Conservation (phyloP, 1,284 basidiomycete genomes). For the Mycosarcoma maydis region DNA sequence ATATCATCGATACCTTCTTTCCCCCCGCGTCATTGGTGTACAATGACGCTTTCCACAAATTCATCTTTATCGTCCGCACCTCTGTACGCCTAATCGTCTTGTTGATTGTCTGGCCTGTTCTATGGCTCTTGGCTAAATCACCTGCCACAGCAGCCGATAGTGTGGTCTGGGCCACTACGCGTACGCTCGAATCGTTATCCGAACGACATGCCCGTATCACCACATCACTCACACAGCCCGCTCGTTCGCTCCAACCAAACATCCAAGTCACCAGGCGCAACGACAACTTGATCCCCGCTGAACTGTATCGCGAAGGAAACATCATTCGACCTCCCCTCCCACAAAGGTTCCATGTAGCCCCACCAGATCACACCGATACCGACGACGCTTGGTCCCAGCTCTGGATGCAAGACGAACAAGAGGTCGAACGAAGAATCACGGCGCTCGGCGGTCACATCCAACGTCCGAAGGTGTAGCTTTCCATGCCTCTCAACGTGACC, state of each 20-base stretch:
- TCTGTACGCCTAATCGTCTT: conserved; percentile 14
- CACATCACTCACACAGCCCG: background rate
- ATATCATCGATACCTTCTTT: conserved; percentile 43
- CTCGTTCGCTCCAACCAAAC: too few relatives aligned
- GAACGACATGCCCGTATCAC: conserved; percentile 11
- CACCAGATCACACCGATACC: background rate
- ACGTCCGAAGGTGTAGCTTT: conserved; percentile 21
- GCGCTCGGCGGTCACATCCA: conserved; percentile 23
- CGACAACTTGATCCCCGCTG: conserved; percentile 16
- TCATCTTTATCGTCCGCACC: background rate
- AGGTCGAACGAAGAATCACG: conserved; percentile 18
- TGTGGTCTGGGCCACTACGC: conserved; percentile 41
- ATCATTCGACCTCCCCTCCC: conserved; percentile 35
- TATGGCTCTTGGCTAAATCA: conserved; percentile 52
- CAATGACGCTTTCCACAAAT: background rate
- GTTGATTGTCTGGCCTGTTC: conserved; percentile 32
- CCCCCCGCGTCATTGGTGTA: too few relatives aligned
- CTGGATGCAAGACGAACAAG: conserved; percentile 27
- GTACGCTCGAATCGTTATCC: conserved; percentile 24
- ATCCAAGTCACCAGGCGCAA: conserved; percentile 14
- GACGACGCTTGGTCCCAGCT: conserved; percentile 10
- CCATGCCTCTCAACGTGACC: background rate
- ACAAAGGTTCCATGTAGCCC: background rate
- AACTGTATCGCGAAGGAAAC: conserved; percentile 35
- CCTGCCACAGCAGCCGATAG: conserved; percentile 46